phyloP scores from a whole-genome alignment of 352 stramenopile genomes.

The Phytophthora niederhauseri region DNA sequence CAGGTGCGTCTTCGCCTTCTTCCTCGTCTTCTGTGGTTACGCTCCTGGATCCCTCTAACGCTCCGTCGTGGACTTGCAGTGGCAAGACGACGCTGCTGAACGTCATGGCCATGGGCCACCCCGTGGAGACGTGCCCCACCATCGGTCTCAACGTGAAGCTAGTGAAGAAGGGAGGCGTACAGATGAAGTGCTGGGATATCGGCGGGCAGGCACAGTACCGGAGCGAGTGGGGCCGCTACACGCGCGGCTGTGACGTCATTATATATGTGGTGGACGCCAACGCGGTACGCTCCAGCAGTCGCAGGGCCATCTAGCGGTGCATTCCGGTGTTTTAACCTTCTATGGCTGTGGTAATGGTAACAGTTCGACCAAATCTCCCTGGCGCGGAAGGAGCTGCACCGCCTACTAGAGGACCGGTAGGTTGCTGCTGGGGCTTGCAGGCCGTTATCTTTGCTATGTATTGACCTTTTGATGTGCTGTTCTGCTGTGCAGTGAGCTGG shows the following conservation, averaged over 20 bases:
- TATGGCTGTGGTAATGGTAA: conserved; percentile 11
- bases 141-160: conserved; percentile 98
- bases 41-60: neutral
- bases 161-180: conserved; percentile 94
- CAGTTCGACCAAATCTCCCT: conserved; percentile 94
- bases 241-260: conserved; percentile 98
- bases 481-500: conserved; percentile 59
- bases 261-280: conserved; percentile 99
- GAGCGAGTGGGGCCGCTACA: conserved; percentile 94
- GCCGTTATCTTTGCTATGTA: conserved; percentile 11
- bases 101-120: conserved; percentile 95
- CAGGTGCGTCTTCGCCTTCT: conserved; percentile 55
- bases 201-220: conserved; percentile 97
- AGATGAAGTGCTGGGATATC: conserved; percentile 99
- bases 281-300: conserved; percentile 65
- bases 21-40: no score
- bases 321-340: neutral
- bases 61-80: conserved; percentile 46
- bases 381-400: conserved; percentile 94
- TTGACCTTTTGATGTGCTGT: neutral
- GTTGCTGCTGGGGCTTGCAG: conserved; percentile 35
- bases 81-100: conserved; percentile 97
- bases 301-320: neutral
- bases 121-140: conserved; percentile 97
- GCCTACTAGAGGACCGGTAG: conserved; percentile 94